A percentile compares a stretch with the other conserved stretches of the same genome.
Conservation (phyloP, 2,329 filamentous ascomycete species). For the Aspergillus sergii region DNA sequence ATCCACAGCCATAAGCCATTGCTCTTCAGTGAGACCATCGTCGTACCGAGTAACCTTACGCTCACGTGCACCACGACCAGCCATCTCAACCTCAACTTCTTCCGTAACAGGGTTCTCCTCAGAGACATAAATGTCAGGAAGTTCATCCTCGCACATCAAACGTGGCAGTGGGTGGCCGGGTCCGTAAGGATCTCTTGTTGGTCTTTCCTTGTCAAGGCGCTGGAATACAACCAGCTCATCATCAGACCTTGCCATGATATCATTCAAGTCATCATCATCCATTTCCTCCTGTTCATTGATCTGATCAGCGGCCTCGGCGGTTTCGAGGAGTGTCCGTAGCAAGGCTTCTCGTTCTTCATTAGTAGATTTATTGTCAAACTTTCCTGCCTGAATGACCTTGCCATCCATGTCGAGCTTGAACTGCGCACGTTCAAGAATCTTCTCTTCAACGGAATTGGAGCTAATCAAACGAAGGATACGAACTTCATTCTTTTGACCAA, state of each 20-base stretch:
- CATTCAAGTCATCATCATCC: conserved; percentile 96
- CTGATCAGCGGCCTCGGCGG: conserved; percentile 66
- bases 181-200: conserved; percentile 70
- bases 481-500: conserved; percentile 99
- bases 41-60: conserved; percentile 94
- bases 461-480: conserved; percentile 94
- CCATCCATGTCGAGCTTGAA: conserved; percentile 99
- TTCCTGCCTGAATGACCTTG: conserved; percentile 98
- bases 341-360: conserved; percentile 98
- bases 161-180: conserved; percentile 69
- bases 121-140: conserved; percentile 90
- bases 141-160: conserved; percentile 81
- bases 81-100: conserved; percentile 71
- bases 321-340: conserved; percentile 88
- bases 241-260: conserved; percentile 88
- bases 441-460: conserved; percentile 96
- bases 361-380: conserved; percentile 99
- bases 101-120: conserved; percentile 82
- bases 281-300: conserved; percentile 93
- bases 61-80: conserved; percentile 90
- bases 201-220: conserved; percentile 76
- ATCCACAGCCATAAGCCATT: conserved; percentile 97
- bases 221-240: conserved; percentile 78
- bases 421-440: conserved; percentile 93
- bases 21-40: conserved; percentile 95